phyloP scores from a whole-genome alignment of 2,329 filamentous ascomycete species.

The Nemania sp. region DNA sequence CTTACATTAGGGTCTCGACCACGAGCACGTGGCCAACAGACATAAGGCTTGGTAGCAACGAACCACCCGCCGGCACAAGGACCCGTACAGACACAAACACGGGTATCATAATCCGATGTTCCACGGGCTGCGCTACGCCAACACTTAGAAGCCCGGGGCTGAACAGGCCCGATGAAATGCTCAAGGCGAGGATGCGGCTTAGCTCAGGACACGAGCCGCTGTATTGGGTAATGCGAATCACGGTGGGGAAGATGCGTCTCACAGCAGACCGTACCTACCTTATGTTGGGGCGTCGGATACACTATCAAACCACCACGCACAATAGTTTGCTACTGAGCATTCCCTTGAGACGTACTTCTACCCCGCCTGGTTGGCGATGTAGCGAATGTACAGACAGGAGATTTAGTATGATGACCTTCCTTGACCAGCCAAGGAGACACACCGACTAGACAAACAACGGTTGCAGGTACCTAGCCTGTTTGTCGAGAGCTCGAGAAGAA shows the following conservation, averaged over 20 bases:
- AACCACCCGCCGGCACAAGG: not conserved
- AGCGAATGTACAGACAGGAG: not conserved
- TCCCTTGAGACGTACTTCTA: not conserved
- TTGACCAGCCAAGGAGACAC: not conserved
- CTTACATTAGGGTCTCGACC: not conserved
- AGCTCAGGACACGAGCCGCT: conserved; percentile 1
- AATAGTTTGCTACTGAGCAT: not conserved
- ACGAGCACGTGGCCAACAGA: not conserved
- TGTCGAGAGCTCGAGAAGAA: not conserved
- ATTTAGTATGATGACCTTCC: not conserved
- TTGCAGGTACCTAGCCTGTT: not conserved
- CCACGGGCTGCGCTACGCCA: not conserved
- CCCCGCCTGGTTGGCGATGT: not conserved
- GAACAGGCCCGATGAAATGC: not conserved
- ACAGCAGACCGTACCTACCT: not conserved
- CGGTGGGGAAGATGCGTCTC: not conserved
- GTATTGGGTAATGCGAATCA: conserved; percentile 1
- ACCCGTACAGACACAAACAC: not conserved
- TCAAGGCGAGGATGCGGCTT: not conserved
- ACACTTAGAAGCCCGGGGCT: not conserved
- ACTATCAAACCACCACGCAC: not conserved
- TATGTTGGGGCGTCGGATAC: not conserved
- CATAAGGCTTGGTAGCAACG: not conserved
- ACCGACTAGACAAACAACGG: not conserved
- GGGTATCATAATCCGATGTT: not conserved